Evolutionary conservation across 495 filamentous ascomycete genomes (phyloP).

Genomic region (Penicillium bialowiezense): DNA sequence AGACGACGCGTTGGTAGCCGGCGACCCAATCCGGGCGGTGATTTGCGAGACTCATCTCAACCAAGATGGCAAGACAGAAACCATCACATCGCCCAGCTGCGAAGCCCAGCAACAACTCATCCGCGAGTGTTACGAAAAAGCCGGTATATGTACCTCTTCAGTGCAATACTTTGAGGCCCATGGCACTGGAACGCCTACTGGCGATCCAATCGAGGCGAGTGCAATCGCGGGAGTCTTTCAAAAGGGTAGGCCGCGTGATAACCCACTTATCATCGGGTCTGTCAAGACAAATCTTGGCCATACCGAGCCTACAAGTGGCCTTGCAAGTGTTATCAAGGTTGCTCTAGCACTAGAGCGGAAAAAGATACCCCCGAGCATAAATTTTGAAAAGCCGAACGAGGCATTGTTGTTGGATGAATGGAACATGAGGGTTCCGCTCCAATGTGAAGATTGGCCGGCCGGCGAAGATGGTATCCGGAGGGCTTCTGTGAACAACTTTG

Average conservation of each 20-base stretch:
- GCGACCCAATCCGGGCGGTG: constrained; percentile 36
- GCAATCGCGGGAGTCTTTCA: constrained; percentile 29
- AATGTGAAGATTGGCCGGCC: constrained; percentile 21
- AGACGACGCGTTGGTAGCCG: background rate
- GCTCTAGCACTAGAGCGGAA: constrained; percentile 46
- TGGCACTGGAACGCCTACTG: constrained; percentile 41
- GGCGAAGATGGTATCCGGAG: constrained; percentile 6
- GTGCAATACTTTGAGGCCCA: constrained; percentile 44
- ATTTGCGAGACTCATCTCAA: constrained; percentile 19
- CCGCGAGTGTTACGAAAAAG: constrained; percentile 25
- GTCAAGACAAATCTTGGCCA: constrained; percentile 54
- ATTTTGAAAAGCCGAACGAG: constrained; percentile 18
- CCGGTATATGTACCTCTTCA: constrained; percentile 20
- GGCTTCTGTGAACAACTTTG: constrained; percentile 41
- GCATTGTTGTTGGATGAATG: constrained; percentile 13
- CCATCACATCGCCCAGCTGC: constrained; percentile 36
- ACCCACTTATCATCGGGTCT: constrained; percentile 30
- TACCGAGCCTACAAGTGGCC: constrained; percentile 48
- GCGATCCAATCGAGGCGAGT: constrained; percentile 39
- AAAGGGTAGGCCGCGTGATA: constrained; percentile 2
- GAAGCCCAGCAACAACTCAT: constrained; percentile 29
- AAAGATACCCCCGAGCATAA: constrained; percentile 51
- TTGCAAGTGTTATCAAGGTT: constrained; percentile 57
- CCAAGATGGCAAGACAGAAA: constrained; percentile 33
- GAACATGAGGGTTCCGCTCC: background rate